phyloP scores from a whole-genome alignment of 129 eudicot species.

The Helianthus tuberosus region DNA sequence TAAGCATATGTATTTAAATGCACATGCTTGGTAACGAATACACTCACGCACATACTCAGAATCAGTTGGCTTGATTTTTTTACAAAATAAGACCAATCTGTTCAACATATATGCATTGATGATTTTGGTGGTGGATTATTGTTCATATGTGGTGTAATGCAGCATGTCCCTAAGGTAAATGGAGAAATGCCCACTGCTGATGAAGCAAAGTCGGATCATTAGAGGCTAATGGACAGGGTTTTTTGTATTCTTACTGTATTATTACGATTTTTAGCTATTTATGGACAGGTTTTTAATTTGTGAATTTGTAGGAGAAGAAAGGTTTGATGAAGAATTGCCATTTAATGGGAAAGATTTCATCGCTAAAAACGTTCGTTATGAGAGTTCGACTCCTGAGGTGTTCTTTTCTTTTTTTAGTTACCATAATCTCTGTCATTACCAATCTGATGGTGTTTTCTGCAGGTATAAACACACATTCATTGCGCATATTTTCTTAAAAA shows the following conservation, averaged over 20 bases:
- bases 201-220: constrained; percentile 77
- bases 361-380: too few relatives aligned
- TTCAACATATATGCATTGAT: neutral
- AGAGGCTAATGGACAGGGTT: constrained; percentile 66
- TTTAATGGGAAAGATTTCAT: too few relatives aligned
- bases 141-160: constrained; percentile 35
- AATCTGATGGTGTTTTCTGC: too few relatives aligned
- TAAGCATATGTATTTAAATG: neutral
- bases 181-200: constrained; percentile 77
- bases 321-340: too few relatives aligned
- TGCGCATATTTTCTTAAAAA: too few relatives aligned
- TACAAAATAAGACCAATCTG: neutral
- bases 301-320: too few relatives aligned
- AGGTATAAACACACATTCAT: too few relatives aligned
- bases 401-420: too few relatives aligned
- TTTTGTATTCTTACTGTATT: neutral
- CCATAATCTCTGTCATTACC: too few relatives aligned
- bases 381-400: too few relatives aligned
- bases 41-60: neutral
- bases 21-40: neutral
- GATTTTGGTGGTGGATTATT: neutral
- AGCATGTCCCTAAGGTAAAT: constrained; percentile 89
- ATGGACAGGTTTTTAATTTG: neutral
- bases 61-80: constrained; percentile 7
- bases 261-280: constrained; percentile 5